Conservation (phyloP, 306 rosid genomes). For the Cicer bijugum region DNA sequence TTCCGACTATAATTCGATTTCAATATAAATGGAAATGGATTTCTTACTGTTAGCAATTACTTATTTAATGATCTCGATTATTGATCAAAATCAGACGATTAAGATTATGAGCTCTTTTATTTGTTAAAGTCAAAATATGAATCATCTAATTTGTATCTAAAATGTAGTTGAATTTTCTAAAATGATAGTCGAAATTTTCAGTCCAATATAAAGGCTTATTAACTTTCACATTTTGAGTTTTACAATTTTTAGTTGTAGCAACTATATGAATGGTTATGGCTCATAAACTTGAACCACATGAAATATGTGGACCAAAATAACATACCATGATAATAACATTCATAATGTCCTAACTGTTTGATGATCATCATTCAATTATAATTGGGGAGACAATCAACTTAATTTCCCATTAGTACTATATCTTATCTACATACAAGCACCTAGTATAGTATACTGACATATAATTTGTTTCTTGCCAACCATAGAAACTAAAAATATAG, state of each 20-base stretch:
- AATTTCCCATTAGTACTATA: slow-evolving; percentile 37
- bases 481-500: slow-evolving; percentile 35
- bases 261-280: slow-evolving; percentile 49
- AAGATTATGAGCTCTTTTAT: too few relatives aligned
- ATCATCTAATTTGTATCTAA: too few relatives aligned
- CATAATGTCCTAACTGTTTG: slow-evolving; percentile 44
- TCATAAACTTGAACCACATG: slow-evolving; percentile 56
- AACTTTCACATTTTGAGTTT: slow-evolving; percentile 23
- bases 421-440: slow-evolving; percentile 34
- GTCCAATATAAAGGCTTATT: not conserved
- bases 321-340: slow-evolving; percentile 49
- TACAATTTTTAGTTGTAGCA: slow-evolving; percentile 40
- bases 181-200: too few relatives aligned
- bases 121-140: too few relatives aligned
- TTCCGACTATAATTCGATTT: not conserved
- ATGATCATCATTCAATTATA: slow-evolving; percentile 48
- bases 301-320: slow-evolving; percentile 64
- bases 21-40: not conserved
- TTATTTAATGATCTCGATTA: too few relatives aligned
- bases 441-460: slow-evolving; percentile 38
- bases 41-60: too few relatives aligned
- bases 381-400: slow-evolving; percentile 37
- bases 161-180: too few relatives aligned
- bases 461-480: slow-evolving; percentile 43
- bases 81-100: too few relatives aligned